These are phyloP conservation scores for Solanum paucissectum DNA, from an alignment of 257 asterid species.

Conservation along the genomic window DNA sequence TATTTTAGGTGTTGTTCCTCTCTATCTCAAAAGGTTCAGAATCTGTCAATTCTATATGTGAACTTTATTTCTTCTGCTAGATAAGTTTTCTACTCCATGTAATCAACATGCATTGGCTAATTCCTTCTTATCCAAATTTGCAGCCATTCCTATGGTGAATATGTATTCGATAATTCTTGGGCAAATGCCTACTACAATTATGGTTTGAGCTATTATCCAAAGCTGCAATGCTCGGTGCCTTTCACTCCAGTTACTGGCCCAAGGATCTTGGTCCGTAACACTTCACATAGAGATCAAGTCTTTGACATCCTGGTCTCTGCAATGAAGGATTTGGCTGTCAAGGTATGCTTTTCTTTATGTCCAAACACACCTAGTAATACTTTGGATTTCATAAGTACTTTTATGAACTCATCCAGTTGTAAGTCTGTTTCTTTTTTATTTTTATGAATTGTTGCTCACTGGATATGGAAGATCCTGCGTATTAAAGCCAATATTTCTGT, in stretches of 20 bases:
- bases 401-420: neutral
- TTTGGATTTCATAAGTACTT: neutral
- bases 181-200: slow-evolving; percentile 86
- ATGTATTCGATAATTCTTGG: slow-evolving; percentile 98
- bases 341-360: slow-evolving; percentile 32
- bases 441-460: neutral
- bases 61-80: neutral
- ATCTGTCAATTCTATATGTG: slow-evolving; percentile 1
- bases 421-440: neutral
- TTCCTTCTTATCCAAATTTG: slow-evolving; percentile 16
- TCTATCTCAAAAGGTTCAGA: slow-evolving; percentile 82
- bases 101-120: neutral
- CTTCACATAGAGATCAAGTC: slow-evolving; percentile 54
- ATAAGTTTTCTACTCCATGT: neutral
- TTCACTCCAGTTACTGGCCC: slow-evolving; percentile 95
- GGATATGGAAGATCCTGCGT: neutral
- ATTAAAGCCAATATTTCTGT: neutral
- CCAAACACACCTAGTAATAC: neutral
- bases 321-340: slow-evolving; percentile 57
- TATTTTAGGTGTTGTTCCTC: slow-evolving; percentile 83
- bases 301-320: slow-evolving; percentile 86
- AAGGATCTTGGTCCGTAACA: slow-evolving; percentile 78
- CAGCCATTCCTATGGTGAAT: slow-evolving; percentile 99
- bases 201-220: slow-evolving; percentile 92
- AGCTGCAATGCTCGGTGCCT: slow-evolving; percentile 81